Percentiles rank a stretch among this genome's conserved stretches.
These are phyloP conservation scores for Cetraspora pellucida DNA, from an alignment of 192 early-diverging fungal genomes.

Conservation along the genomic window DNA sequence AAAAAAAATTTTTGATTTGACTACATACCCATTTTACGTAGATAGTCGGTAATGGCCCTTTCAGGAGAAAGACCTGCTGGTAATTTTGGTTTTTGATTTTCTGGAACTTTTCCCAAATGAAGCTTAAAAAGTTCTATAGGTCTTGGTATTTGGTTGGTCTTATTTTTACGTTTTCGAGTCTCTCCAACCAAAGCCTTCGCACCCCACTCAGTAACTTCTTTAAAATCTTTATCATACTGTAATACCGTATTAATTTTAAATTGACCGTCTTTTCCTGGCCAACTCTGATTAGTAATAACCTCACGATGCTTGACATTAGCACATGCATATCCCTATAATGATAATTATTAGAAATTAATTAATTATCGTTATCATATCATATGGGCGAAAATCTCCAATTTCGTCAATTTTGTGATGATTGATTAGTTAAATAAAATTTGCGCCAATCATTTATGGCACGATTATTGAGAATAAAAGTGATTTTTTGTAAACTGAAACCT, in stretches of 20 bases:
- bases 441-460: too few species aligned
- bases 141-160: background rate
- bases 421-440: too few species aligned
- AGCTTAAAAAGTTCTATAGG: constrained; percentile 21
- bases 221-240: background rate
- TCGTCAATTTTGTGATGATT: too few species aligned
- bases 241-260: constrained; percentile 9
- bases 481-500: too few species aligned
- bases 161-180: background rate
- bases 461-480: too few species aligned
- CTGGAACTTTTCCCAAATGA: background rate
- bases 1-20: background rate
- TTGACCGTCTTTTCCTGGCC: background rate
- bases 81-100: constrained; percentile 5
- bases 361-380: too few species aligned
- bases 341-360: too few species aligned
- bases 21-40: background rate
- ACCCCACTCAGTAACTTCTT: constrained; percentile 9
- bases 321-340: constrained; percentile 12
- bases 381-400: too few species aligned
- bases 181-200: background rate
- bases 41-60: constrained; percentile 12
- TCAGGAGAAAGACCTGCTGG: background rate
- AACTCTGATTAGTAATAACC: constrained; percentile 10
- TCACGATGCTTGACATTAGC: background rate